These are phyloP conservation scores for Gnomoniopsis smithogilvyi DNA, from an alignment of 2,329 filamentous ascomycete species.

Conservation along the genomic window DNA sequence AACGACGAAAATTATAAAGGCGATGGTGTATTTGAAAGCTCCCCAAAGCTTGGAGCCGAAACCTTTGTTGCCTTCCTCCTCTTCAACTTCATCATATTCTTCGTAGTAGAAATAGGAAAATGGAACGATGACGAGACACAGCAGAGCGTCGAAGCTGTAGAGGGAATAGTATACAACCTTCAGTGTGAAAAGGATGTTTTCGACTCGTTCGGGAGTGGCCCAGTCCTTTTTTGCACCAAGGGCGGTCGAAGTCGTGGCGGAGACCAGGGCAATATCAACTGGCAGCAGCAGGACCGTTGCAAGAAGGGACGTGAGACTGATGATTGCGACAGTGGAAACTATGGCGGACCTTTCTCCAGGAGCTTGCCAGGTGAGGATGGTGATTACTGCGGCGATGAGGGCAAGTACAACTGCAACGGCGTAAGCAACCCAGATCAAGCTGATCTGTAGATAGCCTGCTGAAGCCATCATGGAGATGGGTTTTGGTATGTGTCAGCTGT, in stretches of 20 bases:
- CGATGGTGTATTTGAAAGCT: constrained; percentile 87
- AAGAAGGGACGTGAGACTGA: constrained; percentile 82
- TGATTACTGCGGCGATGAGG: constrained; percentile 74
- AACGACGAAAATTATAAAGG: constrained; percentile 75
- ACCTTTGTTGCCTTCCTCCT: constrained; percentile 74
- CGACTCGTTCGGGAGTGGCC: constrained; percentile 80
- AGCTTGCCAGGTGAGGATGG: constrained; percentile 88
- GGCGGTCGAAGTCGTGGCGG: constrained; percentile 74
- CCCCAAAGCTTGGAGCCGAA: constrained; percentile 69
- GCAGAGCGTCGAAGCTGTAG: constrained; percentile 85
- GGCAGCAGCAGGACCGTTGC: constrained; percentile 90
- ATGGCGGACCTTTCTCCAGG: constrained; percentile 79
- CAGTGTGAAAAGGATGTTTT: constrained; percentile 74
- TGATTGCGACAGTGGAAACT: constrained; percentile 79
- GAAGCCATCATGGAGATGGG: constrained; percentile 14
- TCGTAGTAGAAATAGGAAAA: constrained; percentile 99
- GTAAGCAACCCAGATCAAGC: constrained; percentile 94
- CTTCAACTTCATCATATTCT: constrained; percentile 89
- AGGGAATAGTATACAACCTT: constrained; percentile 89
- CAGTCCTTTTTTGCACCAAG: constrained; percentile 88
- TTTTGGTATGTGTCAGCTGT: not conserved
- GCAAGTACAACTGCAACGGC: constrained; percentile 76
- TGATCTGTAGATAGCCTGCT: constrained; percentile 71
- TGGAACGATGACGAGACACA: constrained; percentile 86
- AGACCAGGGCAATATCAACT: constrained; percentile 92